Evolutionary conservation across 2,329 filamentous ascomycete species (phyloP).

Genomic region (Alternaria panax): DNA sequence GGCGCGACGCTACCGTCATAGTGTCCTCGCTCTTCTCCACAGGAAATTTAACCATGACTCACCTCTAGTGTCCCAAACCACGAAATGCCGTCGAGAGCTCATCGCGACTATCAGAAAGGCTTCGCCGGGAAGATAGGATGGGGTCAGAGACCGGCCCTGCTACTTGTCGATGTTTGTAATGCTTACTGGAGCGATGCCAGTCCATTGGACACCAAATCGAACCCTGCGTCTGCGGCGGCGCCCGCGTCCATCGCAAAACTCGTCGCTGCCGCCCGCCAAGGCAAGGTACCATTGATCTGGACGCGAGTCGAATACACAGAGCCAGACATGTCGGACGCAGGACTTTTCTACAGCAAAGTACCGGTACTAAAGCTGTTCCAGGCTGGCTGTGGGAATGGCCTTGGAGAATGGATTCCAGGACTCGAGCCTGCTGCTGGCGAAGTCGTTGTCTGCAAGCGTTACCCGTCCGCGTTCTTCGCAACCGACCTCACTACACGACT

Average conservation of each 20-base stretch:
- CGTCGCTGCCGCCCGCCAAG: slow-evolving; percentile 51
- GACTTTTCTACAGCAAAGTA: slow-evolving; percentile 55
- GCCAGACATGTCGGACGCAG: slow-evolving; percentile 56
- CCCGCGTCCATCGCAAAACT: slow-evolving; percentile 53
- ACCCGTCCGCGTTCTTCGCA: slow-evolving; percentile 57
- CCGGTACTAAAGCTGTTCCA: slow-evolving; percentile 55
- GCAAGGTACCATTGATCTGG: slow-evolving; percentile 54
- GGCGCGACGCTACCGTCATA: slow-evolving; percentile 10
- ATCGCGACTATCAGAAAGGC: slow-evolving; percentile 28
- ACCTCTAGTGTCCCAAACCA: slow-evolving; percentile 13
- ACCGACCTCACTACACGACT: slow-evolving; percentile 55
- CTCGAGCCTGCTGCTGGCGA: slow-evolving; percentile 49
- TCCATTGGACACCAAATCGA: slow-evolving; percentile 51
- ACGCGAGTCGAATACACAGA: slow-evolving; percentile 55
- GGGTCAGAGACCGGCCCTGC: slow-evolving; percentile 53
- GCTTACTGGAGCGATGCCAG: slow-evolving; percentile 56
- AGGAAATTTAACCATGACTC: slow-evolving; percentile 10
- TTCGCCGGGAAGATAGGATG: slow-evolving; percentile 56
- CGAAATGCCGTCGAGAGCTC: slow-evolving; percentile 27
- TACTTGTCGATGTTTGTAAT: slow-evolving; percentile 58
- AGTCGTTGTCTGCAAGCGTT: slow-evolving; percentile 53
- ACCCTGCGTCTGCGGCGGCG: slow-evolving; percentile 47
- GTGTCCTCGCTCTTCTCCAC: slow-evolving; percentile 8
- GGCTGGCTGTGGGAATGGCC: slow-evolving; percentile 50
- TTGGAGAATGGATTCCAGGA: slow-evolving; percentile 51